Base-by-base conservation (phyloP, 1,139 yeast species). In the Arxiozyma heterogenica region DNA sequence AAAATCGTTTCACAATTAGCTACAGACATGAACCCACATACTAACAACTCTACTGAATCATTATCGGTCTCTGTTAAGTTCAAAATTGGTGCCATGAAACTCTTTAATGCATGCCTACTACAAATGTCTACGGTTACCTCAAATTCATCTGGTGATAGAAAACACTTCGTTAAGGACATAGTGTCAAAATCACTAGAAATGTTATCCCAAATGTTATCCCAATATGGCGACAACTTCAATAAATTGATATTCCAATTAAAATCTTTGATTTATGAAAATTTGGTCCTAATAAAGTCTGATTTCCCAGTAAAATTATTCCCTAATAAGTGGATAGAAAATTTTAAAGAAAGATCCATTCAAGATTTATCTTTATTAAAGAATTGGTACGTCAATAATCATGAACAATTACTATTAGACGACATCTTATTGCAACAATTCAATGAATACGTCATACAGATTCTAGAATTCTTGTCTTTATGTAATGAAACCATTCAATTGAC, bases 91-190 rank as follows among this genome's bases (percentile, higher is more conserved):
- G 80, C 84, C 0, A 69, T 82, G 6, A 74, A 74, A 38, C 70
- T 86, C 48, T 78, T 84, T 62, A 76, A 77, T 53, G 73, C 78
- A 11, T 77, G 84, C 20, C 66, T 83, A 48, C 69, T 72, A 25
- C 83, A 79, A 53, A 72, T 84, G 55, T 76, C 78, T 56, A 74
- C 80, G 53, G 80, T 83, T 0, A 82, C 79, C 53, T 79, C 82
- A 0, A 44, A 51, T 41, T 70, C 53, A 4, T 50, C 63, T 4
- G 47, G 57, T 1, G 46, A 51, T 1, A 58, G 66, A 43, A 63
- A 59, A 47, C 48, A 52, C 1, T 53, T 64, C 41, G 56, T 59
- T 8, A 44, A 51, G 3, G 56, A 58, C 18, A 60, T 62, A 44
- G 48, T 61, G 12, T 55, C 56, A 15, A 59, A 58, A 47, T 54